Base-by-base conservation (phyloP, 2,329 filamentous ascomycete species). In the Keithomyces neogunnii region DNA sequence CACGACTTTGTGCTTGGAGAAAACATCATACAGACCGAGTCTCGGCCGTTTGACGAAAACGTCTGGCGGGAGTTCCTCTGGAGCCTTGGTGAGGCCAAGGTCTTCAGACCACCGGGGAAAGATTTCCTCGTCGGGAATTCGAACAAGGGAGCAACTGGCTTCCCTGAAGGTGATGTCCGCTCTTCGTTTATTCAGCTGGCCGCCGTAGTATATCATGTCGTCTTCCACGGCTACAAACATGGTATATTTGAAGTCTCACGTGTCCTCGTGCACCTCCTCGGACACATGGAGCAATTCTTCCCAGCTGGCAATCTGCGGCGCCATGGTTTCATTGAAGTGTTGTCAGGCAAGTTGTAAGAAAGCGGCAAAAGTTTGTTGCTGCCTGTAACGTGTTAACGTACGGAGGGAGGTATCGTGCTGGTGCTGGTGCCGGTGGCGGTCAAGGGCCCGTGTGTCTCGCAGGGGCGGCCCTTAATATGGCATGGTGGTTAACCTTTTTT, bases 161-260 rank as follows among this genome's bases (percentile, higher is more conserved):
- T 38, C 11, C 19, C 2, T 38, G 36, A 13, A 19, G 10, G 10
- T 38, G 13, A 38, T n/a, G 43, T 33, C 13, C 6, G 28, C 32
- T 45, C 32, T 31, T 28, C 28, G 7, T 45, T 45, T 4, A 13
- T 31, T 45, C 43, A 47, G 32, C 36, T 40, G 47, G 44, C 50
- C 19, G 19, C 19, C 50, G 28, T 43, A 51, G 31, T 51, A 51
- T 11, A 45, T 36, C 1, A 11, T 44, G 50, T 48, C 50, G 29
- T 51, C 36, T 26, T 51, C 50, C n/a, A 47, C 28, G 7, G 36
- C 36, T 43, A 36, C 50, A 36, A 51, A 51, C 13, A 26, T 51
- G 10, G 50, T 48, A 43, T 51, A 33, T 43, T 32, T n/a, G 44
- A 46, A 46, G 31, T 46, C 40, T 26, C 49, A 31, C 10, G 35